A percentile compares a stretch with the other conserved stretches of the same genome.
phyloP scores from a whole-genome alignment of 2,329 filamentous ascomycete genomes.

The Diplodia sapinea region DNA sequence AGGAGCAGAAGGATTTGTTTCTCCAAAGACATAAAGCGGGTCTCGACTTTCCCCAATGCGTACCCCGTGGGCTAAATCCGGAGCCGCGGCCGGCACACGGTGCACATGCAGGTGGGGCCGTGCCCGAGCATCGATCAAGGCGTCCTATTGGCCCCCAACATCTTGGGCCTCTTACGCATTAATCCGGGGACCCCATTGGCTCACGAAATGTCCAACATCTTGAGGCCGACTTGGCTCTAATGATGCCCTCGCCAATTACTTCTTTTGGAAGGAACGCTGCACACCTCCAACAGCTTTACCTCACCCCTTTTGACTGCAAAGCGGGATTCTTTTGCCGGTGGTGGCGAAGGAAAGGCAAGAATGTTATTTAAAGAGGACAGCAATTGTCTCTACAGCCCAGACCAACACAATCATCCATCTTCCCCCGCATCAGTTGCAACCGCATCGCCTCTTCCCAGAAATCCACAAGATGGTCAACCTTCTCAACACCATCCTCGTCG shows the following conservation, averaged over 20 bases:
- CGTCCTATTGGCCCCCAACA: background rate
- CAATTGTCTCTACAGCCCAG: background rate
- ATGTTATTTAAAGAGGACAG: background rate
- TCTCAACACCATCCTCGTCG: background rate
- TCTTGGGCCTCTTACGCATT: background rate
- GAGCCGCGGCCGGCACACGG: background rate
- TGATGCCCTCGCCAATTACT: too few relatives aligned
- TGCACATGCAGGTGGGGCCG: background rate
- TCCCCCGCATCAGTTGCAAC: too few relatives aligned
- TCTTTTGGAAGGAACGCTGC: too few relatives aligned
- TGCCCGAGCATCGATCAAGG: background rate
- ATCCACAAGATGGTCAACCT: background rate
- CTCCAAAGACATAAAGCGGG: too few relatives aligned
- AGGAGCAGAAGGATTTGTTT: too few relatives aligned
- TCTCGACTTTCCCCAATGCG: too few relatives aligned
- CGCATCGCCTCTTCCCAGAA: too few relatives aligned
- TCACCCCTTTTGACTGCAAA: too few relatives aligned
- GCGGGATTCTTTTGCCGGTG: background rate
- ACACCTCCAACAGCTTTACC: too few relatives aligned
- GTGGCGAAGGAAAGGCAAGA: background rate
- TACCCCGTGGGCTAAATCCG: background rate
- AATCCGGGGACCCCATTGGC: too few relatives aligned
- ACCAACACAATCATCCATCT: background rate
- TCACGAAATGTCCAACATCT: too few relatives aligned
- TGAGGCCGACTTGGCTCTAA: too few relatives aligned